Conservation (phyloP, 2,329 filamentous ascomycete genomes). For the Botrytis paeoniae region DNA sequence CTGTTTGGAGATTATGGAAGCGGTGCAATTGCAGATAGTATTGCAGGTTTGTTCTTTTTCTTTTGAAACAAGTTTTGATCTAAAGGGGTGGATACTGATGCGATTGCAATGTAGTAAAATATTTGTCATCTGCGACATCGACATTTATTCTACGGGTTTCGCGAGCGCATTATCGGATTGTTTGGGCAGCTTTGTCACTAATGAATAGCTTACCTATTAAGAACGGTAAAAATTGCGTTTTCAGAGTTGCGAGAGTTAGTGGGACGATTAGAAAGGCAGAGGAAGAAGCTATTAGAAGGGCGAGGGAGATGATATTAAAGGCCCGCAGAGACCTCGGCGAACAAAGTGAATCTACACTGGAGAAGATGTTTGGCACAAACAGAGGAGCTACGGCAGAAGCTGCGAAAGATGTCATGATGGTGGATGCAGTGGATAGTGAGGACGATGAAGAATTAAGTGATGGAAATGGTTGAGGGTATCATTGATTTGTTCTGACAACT, state of each 20-base stretch:
- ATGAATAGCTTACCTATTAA: conserved; percentile 63
- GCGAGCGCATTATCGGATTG: conserved; percentile 76
- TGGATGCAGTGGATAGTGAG: conserved; percentile 47
- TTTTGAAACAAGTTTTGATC: not conserved
- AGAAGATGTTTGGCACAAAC: conserved; percentile 42
- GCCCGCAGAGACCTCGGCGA: conserved; percentile 53
- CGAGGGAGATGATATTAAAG: conserved; percentile 67
- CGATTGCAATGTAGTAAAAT: conserved; percentile 65
- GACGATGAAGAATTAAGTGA: conserved; percentile 46
- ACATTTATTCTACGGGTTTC: conserved; percentile 88
- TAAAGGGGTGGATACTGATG: not conserved
- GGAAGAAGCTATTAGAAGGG: conserved; percentile 79
- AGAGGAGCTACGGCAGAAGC: conserved; percentile 26
- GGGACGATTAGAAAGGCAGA: conserved; percentile 92
- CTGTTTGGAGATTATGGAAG: conserved; percentile 89
- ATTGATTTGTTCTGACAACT: conserved; percentile 60
- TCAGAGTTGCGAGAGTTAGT: conserved; percentile 81
- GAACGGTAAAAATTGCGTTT: conserved; percentile 65
- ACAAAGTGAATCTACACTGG: conserved; percentile 40
- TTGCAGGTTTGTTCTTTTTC: conserved; percentile 55
- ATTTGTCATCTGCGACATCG: conserved; percentile 85
- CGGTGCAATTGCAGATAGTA: conserved; percentile 65
- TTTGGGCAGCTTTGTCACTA: conserved; percentile 86
- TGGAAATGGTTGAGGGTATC: conserved; percentile 44
- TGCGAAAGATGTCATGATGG: conserved; percentile 45